Conservation (phyloP, 768 basidiomycete species). For the Boletellus emodensis region DNA sequence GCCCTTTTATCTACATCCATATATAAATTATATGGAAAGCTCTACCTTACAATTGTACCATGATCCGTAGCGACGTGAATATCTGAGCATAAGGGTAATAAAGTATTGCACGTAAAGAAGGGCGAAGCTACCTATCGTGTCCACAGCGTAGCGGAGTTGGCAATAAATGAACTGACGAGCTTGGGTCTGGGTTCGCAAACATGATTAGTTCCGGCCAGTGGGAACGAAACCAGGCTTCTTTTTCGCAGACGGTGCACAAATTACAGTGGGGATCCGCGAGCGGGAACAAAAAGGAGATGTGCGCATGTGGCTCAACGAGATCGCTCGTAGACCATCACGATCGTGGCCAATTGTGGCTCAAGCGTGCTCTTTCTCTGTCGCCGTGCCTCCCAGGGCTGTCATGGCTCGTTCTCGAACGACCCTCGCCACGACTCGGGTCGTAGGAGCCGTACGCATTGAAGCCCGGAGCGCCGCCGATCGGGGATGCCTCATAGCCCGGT, state of each 20-base stretch:
- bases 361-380: slow-evolving; percentile 22
- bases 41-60: slow-evolving; percentile 11
- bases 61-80: slow-evolving; percentile 14
- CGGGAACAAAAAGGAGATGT: neutral
- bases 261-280: neutral
- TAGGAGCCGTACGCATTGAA: slow-evolving; percentile 23
- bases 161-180: slow-evolving; percentile 1
- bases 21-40: slow-evolving; percentile 9
- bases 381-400: slow-evolving; percentile 23
- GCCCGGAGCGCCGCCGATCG: slow-evolving; percentile 23
- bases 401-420: slow-evolving; percentile 41
- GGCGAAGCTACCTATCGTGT: slow-evolving; percentile 14
- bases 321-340: slow-evolving; percentile 9
- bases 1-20: slow-evolving; percentile 1
- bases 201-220: slow-evolving; percentile 7
- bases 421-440: slow-evolving; percentile 38
- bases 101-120: slow-evolving; percentile 26
- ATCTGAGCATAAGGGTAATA: slow-evolving; percentile 28
- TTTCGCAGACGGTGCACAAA: slow-evolving; percentile 2
- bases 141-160: slow-evolving; percentile 8
- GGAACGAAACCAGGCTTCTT: slow-evolving; percentile 3
- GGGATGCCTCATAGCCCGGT: slow-evolving; percentile 48
- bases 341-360: slow-evolving; percentile 14
- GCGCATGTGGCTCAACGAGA: neutral
- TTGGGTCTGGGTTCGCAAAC: neutral